phyloP scores from a whole-genome alignment of 2,329 filamentous ascomycete species.

The Cryphonectria radicalis region DNA sequence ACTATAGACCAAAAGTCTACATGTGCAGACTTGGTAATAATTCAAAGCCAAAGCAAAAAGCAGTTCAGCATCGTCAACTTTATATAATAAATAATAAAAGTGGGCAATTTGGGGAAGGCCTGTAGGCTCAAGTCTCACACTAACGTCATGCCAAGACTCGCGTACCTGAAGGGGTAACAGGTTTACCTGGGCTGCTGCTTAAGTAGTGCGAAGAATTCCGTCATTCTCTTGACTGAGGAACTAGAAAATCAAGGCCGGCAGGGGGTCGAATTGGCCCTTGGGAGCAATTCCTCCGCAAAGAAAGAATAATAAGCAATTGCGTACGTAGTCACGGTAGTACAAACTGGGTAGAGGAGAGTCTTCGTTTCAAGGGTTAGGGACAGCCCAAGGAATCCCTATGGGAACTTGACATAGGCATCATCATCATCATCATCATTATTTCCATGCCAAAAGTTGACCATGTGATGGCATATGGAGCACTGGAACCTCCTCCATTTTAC shows the following conservation, averaged over 20 bases:
- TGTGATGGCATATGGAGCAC: neutral
- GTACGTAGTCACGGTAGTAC: neutral
- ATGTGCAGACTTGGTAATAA: neutral
- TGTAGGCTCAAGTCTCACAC: neutral
- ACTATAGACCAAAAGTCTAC: neutral
- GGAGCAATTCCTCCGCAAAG: neutral
- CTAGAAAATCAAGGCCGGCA: slow-evolving; percentile 15
- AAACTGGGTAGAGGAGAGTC: neutral
- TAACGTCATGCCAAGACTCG: slow-evolving; percentile 8
- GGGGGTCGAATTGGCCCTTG: neutral
- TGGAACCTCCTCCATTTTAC: neutral
- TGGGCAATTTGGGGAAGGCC: neutral
- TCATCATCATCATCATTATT: neutral
- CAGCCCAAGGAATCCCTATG: neutral
- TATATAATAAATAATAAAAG: neutral
- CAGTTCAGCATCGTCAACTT: neutral
- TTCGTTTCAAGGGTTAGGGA: neutral
- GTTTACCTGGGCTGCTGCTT: neutral
- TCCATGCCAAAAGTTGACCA: neutral
- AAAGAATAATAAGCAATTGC: neutral
- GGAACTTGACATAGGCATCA: neutral
- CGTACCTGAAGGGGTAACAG: neutral
- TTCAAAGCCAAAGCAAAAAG: no score
- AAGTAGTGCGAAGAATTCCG: neutral
- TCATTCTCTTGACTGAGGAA: neutral